Conservation (phyloP, 2,329 filamentous ascomycete genomes). For the Fusarium chuoi region DNA sequence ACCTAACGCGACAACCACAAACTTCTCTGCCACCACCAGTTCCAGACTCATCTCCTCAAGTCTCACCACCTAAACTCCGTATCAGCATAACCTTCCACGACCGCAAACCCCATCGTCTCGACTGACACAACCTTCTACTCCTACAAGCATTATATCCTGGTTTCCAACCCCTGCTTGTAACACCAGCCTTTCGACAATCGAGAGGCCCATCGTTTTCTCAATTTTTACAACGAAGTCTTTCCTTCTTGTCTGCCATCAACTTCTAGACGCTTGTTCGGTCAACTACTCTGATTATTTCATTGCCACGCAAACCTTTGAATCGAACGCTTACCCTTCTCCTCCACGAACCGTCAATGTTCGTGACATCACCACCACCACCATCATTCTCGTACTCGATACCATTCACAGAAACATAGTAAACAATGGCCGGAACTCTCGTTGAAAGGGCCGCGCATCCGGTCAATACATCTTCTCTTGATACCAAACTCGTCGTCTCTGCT, state of each 20-base stretch:
- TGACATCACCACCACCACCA: constrained; percentile 18
- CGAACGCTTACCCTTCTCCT: neutral
- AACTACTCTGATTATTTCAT: neutral
- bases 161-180: constrained; percentile 38
- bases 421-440: constrained; percentile 42
- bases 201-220: constrained; percentile 27
- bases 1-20: neutral
- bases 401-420: constrained; percentile 18
- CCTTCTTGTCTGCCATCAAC: neutral
- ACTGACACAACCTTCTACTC: constrained; percentile 22
- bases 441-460: constrained; percentile 28
- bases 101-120: neutral
- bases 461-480: constrained; percentile 19
- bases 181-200: constrained; percentile 30
- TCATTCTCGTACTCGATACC: constrained; percentile 5
- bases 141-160: constrained; percentile 26
- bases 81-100: constrained; percentile 20
- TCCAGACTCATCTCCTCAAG: constrained; percentile 27
- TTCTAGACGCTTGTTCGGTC: neutral
- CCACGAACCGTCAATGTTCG: constrained; percentile 32
- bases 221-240: constrained; percentile 20
- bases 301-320: constrained; percentile 1
- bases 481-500: constrained; percentile 28
- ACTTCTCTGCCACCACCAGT: constrained; percentile 8
- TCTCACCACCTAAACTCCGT: constrained; percentile 25